Evolutionary conservation across 2,329 filamentous ascomycete species (phyloP), one percentile per base, ranked within the genome.

Genomic region (Orbilia brochopaga): DNA sequence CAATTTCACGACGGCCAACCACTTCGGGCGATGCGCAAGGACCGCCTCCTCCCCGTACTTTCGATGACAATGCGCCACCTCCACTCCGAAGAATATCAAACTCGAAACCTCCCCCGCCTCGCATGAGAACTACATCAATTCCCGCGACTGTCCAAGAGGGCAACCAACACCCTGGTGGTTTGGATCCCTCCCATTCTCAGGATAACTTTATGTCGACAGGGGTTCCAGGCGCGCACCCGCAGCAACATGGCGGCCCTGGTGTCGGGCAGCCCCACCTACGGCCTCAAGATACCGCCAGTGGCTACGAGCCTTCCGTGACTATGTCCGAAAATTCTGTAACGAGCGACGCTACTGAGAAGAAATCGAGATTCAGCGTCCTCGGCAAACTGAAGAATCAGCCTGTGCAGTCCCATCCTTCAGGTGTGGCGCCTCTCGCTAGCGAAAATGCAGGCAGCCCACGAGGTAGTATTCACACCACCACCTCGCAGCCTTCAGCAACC

Each of bases 31-130:
- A 53, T 13, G 11, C 24, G 5, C n/a, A n/a, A n/a, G 59, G 48
- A 15, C 54, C 59, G 13, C 48, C 32, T 32, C 57, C 59, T 11
- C 46, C 19, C 27, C 53, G 54, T 30, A 21, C 5, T 11, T 63
- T 59, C 37, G 67, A 73, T 37, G 60, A 65, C 1, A 60, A 66
- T 62, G 67, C 51, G 3, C 67, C 67, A 7, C 67, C 67, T n/a
- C 67, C 67, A n/a, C 48, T 73, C 15, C 56, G 67, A 73, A 65
- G 67, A 35, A 50, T 73, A 46, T 73, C 67, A 23, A 73, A 44
- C 17, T 73, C 67, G 15, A 73, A 62, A 35, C 67, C 67, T 5
- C 67, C 61, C 8, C 67, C 67, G 10, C 55, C 60, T 4, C 67
- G 67, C 13, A 57, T 63, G 42, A 44, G 66, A 27, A 70, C 55